phyloP scores from a whole-genome alignment of 1,139 yeast genomes.

The Geotrichum restrictum region DNA sequence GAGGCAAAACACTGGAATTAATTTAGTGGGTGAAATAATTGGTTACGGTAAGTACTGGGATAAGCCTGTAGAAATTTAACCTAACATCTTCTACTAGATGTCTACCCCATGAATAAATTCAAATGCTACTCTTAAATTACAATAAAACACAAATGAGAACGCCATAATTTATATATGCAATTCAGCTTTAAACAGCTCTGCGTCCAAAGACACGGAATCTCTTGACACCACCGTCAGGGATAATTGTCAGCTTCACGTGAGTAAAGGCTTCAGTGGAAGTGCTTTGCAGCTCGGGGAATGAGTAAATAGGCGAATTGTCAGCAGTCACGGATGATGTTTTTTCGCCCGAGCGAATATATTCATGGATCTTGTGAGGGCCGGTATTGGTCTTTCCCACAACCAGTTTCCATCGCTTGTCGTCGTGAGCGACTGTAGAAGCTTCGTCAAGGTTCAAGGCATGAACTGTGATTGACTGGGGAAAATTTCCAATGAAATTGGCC shows the following conservation, averaged over 20 bases:
- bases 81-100: no score
- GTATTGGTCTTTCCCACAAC: slow-evolving; percentile 70
- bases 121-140: neutral
- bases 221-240: slow-evolving; percentile 96
- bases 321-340: slow-evolving; percentile 17
- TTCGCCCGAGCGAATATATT: slow-evolving; percentile 40
- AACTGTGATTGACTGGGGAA: slow-evolving; percentile 71
- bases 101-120: no score
- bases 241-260: slow-evolving; percentile 74
- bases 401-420: slow-evolving; percentile 53
- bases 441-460: slow-evolving; percentile 43
- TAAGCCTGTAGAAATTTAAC: no score
- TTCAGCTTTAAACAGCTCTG: slow-evolving; percentile 10
- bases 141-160: slow-evolving; percentile 3
- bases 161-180: neutral
- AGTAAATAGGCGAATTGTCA: slow-evolving; percentile 11
- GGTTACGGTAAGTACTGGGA: no score
- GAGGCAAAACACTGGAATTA: no score
- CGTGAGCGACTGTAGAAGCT: slow-evolving; percentile 35
- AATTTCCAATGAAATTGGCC: slow-evolving; percentile 89
- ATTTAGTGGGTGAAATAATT: neutral
- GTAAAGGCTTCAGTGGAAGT: slow-evolving; percentile 39
- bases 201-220: slow-evolving; percentile 75
- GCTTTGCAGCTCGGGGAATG: slow-evolving; percentile 16
- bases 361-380: slow-evolving; percentile 75